Conservation (phyloP, 352 stramenopile species). For the Blastocystis sp. region DNA sequence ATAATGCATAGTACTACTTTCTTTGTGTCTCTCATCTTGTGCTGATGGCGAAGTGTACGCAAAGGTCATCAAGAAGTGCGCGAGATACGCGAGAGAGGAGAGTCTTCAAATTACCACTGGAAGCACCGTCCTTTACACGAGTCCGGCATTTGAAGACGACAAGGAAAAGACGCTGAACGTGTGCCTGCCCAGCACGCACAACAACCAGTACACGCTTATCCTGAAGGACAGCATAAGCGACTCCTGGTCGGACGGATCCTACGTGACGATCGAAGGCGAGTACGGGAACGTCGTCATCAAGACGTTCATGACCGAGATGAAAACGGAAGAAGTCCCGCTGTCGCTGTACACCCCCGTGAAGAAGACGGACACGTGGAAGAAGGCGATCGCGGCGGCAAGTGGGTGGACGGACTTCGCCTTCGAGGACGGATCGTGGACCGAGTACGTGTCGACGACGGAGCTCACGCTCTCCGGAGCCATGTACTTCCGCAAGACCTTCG, state of each 20-base stretch:
- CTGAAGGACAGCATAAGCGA: background rate
- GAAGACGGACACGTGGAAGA: slow-evolving; percentile 23
- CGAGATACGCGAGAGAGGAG: background rate
- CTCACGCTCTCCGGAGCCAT: background rate
- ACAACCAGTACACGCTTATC: background rate
- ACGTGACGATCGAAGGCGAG: background rate
- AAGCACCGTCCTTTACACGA: background rate
- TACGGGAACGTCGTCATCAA: slow-evolving; percentile 18
- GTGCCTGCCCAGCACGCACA: background rate
- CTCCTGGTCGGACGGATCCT: background rate
- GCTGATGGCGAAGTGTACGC: background rate
- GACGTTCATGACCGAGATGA: background rate
- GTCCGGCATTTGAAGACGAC: background rate
- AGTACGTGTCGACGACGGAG: background rate
- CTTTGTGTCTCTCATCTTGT: background rate
- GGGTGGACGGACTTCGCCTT: background rate
- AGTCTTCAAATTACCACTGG: background rate
- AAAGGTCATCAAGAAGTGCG: background rate
- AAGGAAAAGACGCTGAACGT: background rate
- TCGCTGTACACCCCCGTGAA: slow-evolving; percentile 45
- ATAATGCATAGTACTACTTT: background rate
- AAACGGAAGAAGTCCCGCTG: background rate
- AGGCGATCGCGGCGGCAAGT: background rate
- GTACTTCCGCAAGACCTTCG: slow-evolving; percentile 55
- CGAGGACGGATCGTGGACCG: background rate